phyloP scores from a whole-genome alignment of 768 basidiomycete species.

The Xanthoconium stramineum region DNA sequence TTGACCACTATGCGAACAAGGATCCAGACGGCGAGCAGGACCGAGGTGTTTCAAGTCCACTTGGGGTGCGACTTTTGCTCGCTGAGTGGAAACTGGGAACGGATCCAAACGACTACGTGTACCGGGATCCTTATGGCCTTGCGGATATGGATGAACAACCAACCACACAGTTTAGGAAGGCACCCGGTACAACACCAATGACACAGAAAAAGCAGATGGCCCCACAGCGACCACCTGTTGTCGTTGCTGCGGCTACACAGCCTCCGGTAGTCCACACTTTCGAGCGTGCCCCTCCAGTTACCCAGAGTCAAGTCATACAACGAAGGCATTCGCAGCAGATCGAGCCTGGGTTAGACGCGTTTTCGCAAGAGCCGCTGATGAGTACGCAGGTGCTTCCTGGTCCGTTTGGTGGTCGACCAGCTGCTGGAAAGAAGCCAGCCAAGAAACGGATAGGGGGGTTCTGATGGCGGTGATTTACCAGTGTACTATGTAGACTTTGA shows the following conservation, averaged over 20 bases:
- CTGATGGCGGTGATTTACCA: conserved; percentile 32
- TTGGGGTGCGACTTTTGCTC: conserved; percentile 61
- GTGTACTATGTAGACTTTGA: not conserved
- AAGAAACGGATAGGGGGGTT: conserved; percentile 80
- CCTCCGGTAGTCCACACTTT: conserved; percentile 13
- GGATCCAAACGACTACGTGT: conserved; percentile 48
- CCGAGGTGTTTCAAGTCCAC: conserved; percentile 33
- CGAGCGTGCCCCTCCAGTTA: not conserved
- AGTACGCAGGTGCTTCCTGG: conserved; percentile 76
- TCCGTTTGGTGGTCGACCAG: conserved; percentile 61
- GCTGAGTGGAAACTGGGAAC: conserved; percentile 64
- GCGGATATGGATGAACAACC: conserved; percentile 19
- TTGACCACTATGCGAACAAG: conserved; percentile 27
- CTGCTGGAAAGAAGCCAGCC: conserved; percentile 42
- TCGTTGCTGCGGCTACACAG: conserved; percentile 32
- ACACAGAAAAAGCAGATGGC: conserved; percentile 23
- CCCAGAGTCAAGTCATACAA: conserved; percentile 12
- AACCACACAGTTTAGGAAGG: conserved; percentile 13
- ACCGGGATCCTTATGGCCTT: conserved; percentile 52
- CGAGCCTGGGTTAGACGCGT: conserved; percentile 6
- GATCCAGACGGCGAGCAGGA: conserved; percentile 17
- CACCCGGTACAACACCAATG: not conserved
- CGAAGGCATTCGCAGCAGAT: conserved; percentile 18
- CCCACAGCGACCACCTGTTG: conserved; percentile 38
- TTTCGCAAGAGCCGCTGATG: conserved; percentile 45